Base-by-base conservation (phyloP, 768 basidiomycete genomes). In the Rhodocollybia butyracea region DNA sequence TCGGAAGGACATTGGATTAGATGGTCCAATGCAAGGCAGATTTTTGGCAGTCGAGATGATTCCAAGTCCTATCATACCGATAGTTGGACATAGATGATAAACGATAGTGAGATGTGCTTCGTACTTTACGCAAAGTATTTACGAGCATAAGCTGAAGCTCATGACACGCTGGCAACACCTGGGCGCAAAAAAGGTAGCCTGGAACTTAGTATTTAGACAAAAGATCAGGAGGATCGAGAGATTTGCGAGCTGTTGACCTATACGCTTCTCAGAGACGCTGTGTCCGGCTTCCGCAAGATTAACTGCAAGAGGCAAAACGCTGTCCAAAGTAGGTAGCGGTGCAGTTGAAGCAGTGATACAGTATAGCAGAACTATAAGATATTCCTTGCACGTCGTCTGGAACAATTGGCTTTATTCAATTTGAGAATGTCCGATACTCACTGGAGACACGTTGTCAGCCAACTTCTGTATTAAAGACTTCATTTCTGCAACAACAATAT, bases 61-160 rank as follows among this genome's bases (percentile, higher is more conserved):
- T 91, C 89, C 27, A 94, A 66, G 64, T 94, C 91, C 91, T 93
- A 7, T 3, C 26, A 43, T 3, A 15, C 38, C 19, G 50, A 50
- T 57, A 58, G 46, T 10, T 39, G 21, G 30, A 27, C 17, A 32
- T 10, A 51, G 45, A 31, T 17, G 12, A 7, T 27, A 6, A 34
- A 22, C 6, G 41, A 21, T 51, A 47, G 36, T 17, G 13, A 2
- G 13, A n/a, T 31, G 5, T 4, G 32, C 27, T 6, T 41, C 66
- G 55, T 61, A 85, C 91, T 79, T 94, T 94, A 59, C 90, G 84
- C 31, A 92, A 66, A 4, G 91, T 92, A 61, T 94, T 94, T 56
- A 94, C 85, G 21, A 93, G 77, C 87, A 94, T 91, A 22, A 94
- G 73, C 48, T 83, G 80, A 30, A 92, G 73, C 57, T 91, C 89